Evolutionary conservation across 2,329 filamentous ascomycete species (phyloP), one percentile per base, ranked within the genome.

Genomic region (Diplodia scrobiculata): DNA sequence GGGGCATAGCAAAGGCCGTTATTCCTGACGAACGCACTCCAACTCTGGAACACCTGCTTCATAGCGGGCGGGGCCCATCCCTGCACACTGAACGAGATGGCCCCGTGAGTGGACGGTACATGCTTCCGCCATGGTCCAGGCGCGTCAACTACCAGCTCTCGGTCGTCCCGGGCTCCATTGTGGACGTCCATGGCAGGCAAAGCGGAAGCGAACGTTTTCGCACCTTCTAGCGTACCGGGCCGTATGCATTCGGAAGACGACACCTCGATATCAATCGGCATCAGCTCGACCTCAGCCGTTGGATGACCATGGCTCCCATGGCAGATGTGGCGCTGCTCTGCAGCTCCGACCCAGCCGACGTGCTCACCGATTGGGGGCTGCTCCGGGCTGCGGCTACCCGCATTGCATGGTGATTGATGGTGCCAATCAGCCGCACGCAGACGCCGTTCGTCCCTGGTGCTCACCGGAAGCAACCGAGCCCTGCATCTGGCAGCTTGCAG

Each of bases 381-480:
- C 25, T 14, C 63, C 63, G 47, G 54, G 54, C 45, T 48, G 36
- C 65, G 65, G 55, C 13, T 62, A 63, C 48, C 65, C 65, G 65
- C 65, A 66, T 36, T 34, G 38, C 34, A 34, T 54, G 48, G 48
- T 38, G 55, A 62, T 66, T 53, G 64, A 59, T 41, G 29, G 54
- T 52, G 54, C 64, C 64, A 66, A 66, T 66, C 64, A 59, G 64
- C 64, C 64, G 54, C 64, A 45, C 64, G 64, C 53, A 66, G 53
- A 45, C 54, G 64, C 64, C 63, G 41, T 47, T 41, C n/a, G 45
- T 66, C 65, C 58, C 65, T 54, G 25, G 64, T 38, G 62, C 38
- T 36, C 36, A 48, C 65, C 55, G 65, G 65, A 66, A 66, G 65
- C 65, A 66, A 63, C 65, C 65, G 65, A 66, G 29, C 65, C 58